A percentile compares a stretch with the other conserved stretches of the same genome.
phyloP scores from a whole-genome alignment of 306 rosid genomes.

The Elaeagnus macrophylla region DNA sequence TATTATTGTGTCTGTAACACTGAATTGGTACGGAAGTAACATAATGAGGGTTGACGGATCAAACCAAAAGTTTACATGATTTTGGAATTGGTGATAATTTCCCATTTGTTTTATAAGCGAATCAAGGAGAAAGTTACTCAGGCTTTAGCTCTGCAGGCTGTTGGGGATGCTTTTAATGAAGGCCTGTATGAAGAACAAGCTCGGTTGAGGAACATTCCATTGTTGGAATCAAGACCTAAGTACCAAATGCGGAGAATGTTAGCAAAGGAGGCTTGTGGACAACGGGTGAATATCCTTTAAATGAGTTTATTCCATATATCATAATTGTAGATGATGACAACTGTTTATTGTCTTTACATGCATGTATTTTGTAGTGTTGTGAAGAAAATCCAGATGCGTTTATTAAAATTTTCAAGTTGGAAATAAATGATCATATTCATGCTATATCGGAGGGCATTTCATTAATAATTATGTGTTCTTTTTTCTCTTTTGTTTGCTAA shows the following conservation, averaged over 20 bases:
- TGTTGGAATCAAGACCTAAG: slow-evolving; percentile 88
- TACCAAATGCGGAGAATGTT: slow-evolving; percentile 90
- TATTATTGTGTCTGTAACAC: too few species aligned
- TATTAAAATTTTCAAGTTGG: neutral
- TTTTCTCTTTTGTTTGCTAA: too few species aligned
- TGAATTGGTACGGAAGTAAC: too few species aligned
- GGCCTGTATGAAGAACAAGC: slow-evolving; percentile 92
- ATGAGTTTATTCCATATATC: neutral
- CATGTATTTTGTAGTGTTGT: neutral
- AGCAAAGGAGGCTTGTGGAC: slow-evolving; percentile 86
- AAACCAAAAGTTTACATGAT: too few species aligned
- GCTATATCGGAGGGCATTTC: too few species aligned
- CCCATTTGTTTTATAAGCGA: neutral
- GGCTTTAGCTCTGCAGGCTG: slow-evolving; percentile 53
- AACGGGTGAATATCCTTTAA: slow-evolving; percentile 45
- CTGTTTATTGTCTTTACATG: neutral
- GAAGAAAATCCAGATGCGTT: neutral
- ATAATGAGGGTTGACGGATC: too few species aligned
- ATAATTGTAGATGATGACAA: slow-evolving; percentile 2
- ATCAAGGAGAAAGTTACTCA: slow-evolving; percentile 13
- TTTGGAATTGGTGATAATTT: too few species aligned
- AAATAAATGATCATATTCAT: too few species aligned
- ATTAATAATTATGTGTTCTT: too few species aligned
- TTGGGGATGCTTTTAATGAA: slow-evolving; percentile 61
- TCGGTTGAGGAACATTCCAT: slow-evolving; percentile 72